Conservation (phyloP, 441 rosid species). For the Populus tomentosa region DNA sequence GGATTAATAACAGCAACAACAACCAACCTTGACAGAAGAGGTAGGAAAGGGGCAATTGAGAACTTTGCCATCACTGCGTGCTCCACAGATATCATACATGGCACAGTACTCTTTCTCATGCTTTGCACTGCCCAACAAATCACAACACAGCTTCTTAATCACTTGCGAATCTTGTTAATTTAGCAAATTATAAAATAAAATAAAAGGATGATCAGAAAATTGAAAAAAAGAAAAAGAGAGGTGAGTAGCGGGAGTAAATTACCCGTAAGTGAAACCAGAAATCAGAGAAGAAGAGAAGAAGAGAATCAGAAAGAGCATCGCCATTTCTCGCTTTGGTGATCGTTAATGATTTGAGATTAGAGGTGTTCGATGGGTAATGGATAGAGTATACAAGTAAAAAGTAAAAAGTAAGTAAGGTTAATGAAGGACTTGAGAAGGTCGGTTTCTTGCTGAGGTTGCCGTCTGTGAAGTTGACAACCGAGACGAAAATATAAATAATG, state of each 20-base stretch:
- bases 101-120: constrained; percentile 73
- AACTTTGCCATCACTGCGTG: constrained; percentile 68
- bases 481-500: not conserved
- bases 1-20: not conserved
- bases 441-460: too few species aligned
- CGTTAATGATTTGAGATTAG: too few species aligned
- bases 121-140: constrained; percentile 36
- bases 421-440: too few species aligned
- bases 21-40: constrained; percentile 62
- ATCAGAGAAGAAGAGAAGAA: not conserved
- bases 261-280: not conserved
- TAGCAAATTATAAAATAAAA: not conserved
- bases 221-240: not conserved
- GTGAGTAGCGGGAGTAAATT: too few species aligned
- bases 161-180: not conserved
- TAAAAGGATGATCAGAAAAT: not conserved
- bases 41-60: constrained; percentile 67
- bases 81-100: constrained; percentile 88
- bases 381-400: too few species aligned
- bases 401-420: not conserved
- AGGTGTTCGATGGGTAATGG: too few species aligned
- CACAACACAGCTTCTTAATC: not conserved
- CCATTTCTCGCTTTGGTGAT: not conserved
- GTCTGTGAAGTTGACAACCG: too few species aligned
- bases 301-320: not conserved